Evolutionary conservation across 2,329 filamentous ascomycete genomes (phyloP).

Genomic region (Aspergillus hiratsukae): DNA sequence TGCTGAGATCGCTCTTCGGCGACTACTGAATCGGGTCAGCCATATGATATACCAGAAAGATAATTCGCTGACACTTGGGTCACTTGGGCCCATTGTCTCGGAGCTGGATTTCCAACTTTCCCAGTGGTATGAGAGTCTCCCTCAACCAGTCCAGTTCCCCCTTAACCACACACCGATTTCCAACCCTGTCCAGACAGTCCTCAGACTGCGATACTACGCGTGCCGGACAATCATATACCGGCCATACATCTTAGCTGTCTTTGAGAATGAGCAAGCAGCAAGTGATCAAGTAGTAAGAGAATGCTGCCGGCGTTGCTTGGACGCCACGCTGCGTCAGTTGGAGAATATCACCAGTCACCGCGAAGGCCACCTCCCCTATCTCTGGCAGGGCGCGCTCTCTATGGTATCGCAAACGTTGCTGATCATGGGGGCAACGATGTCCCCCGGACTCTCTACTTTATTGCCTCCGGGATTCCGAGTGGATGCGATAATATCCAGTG

Average conservation of each 20-base stretch:
- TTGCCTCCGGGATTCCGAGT: slow-evolving; percentile 55
- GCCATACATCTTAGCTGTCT: slow-evolving; percentile 73
- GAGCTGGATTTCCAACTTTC: slow-evolving; percentile 78
- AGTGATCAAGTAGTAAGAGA: slow-evolving; percentile 69
- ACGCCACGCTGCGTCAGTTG: slow-evolving; percentile 73
- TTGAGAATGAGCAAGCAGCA: slow-evolving; percentile 70
- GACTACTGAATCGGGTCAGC: slow-evolving; percentile 72
- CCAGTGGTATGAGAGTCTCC: slow-evolving; percentile 80
- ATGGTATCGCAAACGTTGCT: slow-evolving; percentile 78
- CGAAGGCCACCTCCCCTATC: slow-evolving; percentile 77
- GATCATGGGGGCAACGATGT: slow-evolving; percentile 82
- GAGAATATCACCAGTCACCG: slow-evolving; percentile 76
- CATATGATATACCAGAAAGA: slow-evolving; percentile 75
- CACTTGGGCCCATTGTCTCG: slow-evolving; percentile 70
- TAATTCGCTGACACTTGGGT: slow-evolving; percentile 65
- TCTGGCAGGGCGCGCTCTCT: slow-evolving; percentile 79
- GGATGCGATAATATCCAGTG: slow-evolving; percentile 72
- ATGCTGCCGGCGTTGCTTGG: slow-evolving; percentile 75
- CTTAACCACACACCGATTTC: slow-evolving; percentile 63
- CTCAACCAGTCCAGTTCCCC: slow-evolving; percentile 70
- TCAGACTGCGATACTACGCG: slow-evolving; percentile 75
- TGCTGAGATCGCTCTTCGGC: slow-evolving; percentile 72
- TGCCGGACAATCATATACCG: slow-evolving; percentile 83
- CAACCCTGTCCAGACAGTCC: slow-evolving; percentile 73
- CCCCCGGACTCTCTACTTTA: slow-evolving; percentile 63